Evolutionary conservation across 2,329 filamentous ascomycete species (phyloP), one percentile per base, ranked within the genome.

Genomic region (Xylariomycetidae sp.): DNA sequence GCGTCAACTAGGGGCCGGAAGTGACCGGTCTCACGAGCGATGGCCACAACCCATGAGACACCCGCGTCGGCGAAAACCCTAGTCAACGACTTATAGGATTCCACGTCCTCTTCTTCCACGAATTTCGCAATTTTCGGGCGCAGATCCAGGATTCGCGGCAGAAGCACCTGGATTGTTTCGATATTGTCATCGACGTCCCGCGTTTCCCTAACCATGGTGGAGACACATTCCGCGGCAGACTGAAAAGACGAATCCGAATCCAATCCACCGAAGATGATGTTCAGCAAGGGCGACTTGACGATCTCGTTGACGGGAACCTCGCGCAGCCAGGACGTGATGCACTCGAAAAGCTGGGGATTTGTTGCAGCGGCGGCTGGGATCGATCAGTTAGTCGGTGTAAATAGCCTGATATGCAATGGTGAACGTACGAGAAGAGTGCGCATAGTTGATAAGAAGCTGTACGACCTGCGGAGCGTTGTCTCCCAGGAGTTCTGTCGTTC

Each of bases 251-350:
- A 66, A 22, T 93, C 85, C 38, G 78, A 73, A 29, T 82, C 74
- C 19, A 95, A 64, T 6, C 84, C 88, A 45, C 79, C 76, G 53
- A 95, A 78, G 31, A 95, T 76, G 32, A 89, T 71, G 45, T 86
- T 77, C 47, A 98, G 70, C 10, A 98, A 70, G 6, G 89, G 83
- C 2, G 90, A 95, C 48, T 82, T 82, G 46, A 94, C 82, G 43
- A 98, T 79, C 41, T 85, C 81, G 43, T 72, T 73, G 29, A 94
- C 76, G 1, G 90, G 86, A 6, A 98, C 86, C 63, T 98, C 92
- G 48, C 88, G 79, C 47, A 96, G 74, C 92, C 92, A 98, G 3
- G 92, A 95, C 19, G 88, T 93, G 49, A 96, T 88, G 58, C 92
- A 96, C 52, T 95, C 87, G 58, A 96, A 79, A 29, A 98, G 73